These are phyloP conservation scores for Alternaria incomplexa DNA, from an alignment of 2,329 filamentous ascomycete species.

Conservation along the genomic window DNA sequence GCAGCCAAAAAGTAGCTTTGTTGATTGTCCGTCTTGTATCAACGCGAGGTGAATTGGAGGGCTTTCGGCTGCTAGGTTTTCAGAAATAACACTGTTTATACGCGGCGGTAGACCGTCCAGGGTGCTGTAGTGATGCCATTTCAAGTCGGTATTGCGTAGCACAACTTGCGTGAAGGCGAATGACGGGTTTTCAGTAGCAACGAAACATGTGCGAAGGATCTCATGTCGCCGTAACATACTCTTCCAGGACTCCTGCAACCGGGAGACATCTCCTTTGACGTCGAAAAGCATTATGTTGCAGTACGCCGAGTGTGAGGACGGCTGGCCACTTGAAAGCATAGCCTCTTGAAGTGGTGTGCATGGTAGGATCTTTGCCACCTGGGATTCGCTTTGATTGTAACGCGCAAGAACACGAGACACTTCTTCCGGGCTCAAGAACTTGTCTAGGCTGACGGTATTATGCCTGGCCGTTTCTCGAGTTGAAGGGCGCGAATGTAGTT, in stretches of 20 bases:
- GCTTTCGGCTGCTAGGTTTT: constrained; percentile 48
- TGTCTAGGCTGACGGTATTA: background rate
- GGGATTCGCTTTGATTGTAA: constrained; percentile 23
- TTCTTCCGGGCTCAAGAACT: constrained; percentile 23
- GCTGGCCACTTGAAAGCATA: constrained; percentile 71
- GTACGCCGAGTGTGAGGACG: constrained; percentile 63
- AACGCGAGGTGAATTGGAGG: constrained; percentile 49
- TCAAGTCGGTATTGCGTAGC: constrained; percentile 55
- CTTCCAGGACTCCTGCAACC: constrained; percentile 67
- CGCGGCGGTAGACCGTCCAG: constrained; percentile 48
- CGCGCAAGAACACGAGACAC: constrained; percentile 18
- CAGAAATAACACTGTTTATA: constrained; percentile 53
- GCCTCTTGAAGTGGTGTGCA: constrained; percentile 89
- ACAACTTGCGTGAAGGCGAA: constrained; percentile 77
- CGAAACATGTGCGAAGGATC: constrained; percentile 79
- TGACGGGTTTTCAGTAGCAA: constrained; percentile 64
- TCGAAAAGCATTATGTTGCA: constrained; percentile 74
- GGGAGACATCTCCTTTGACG: constrained; percentile 58
- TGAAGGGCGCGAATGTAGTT: background rate
- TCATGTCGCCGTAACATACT: constrained; percentile 69
- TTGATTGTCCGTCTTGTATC: constrained; percentile 21
- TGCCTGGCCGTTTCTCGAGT: background rate
- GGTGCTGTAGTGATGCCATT: constrained; percentile 47
- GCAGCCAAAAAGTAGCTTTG: constrained; percentile 58
- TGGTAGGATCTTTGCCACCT: constrained; percentile 68